Conservation (phyloP, 345 rosid genomes). For the Psidium friedrichsthalianum region DNA sequence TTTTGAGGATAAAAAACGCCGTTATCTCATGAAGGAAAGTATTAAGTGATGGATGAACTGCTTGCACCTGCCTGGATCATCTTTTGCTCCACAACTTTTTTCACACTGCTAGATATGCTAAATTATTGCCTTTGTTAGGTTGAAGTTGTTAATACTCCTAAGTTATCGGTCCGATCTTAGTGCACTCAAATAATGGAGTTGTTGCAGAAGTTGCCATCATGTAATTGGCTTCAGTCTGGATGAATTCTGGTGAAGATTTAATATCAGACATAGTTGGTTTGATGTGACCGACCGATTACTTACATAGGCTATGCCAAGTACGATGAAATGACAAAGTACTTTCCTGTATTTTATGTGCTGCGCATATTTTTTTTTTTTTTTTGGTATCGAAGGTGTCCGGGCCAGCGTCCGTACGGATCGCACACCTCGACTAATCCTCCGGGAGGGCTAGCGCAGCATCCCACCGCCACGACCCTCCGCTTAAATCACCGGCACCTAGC, state of each 20-base stretch:
- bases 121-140: background rate
- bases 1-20: background rate
- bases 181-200: background rate
- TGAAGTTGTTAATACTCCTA: background rate
- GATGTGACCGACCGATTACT: background rate
- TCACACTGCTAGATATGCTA: background rate
- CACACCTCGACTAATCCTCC: too few species aligned
- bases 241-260: background rate
- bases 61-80: background rate
- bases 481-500: too few species aligned
- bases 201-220: background rate
- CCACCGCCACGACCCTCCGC: too few species aligned
- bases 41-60: background rate
- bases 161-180: background rate
- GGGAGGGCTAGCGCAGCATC: too few species aligned
- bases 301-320: background rate
- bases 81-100: background rate
- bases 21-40: background rate
- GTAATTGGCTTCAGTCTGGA: background rate
- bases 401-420: too few species aligned
- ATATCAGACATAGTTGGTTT: background rate
- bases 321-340: background rate
- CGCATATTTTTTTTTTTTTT: too few species aligned
- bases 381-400: too few species aligned
- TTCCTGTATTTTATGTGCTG: too few species aligned